Evolutionary conservation across 345 rosid genomes (phyloP).

Genomic region (Pugionium cornutum): DNA sequence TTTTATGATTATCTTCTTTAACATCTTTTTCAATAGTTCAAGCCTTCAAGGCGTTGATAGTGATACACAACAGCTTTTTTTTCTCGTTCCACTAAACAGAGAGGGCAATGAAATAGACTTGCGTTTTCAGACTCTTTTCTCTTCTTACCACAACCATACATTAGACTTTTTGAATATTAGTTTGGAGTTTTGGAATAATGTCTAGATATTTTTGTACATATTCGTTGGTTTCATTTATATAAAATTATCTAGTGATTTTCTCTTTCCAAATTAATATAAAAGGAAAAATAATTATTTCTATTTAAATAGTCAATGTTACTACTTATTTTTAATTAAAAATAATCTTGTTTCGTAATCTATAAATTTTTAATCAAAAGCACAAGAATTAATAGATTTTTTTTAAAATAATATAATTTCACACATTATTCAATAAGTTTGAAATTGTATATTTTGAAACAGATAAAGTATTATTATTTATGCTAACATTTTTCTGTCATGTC

Average conservation of each 20-base stretch:
- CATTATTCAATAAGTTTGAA: no score
- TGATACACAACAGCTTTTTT: conserved; percentile 48
- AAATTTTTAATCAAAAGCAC: no score
- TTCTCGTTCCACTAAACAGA: conserved; percentile 44
- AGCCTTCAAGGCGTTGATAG: conserved; percentile 48
- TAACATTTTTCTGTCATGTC: no score
- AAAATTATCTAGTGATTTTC: background rate
- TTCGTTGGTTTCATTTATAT: conserved; percentile 5
- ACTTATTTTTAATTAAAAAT: background rate
- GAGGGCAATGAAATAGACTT: conserved; percentile 33
- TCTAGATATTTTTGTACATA: conserved; percentile 30
- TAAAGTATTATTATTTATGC: no score
- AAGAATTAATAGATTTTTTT: no score
- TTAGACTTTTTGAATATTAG: conserved; percentile 29
- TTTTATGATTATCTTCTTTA: conserved; percentile 1
- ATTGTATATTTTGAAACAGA: no score
- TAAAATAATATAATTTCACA: no score
- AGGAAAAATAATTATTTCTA: no score
- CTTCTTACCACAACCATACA: conserved; percentile 40
- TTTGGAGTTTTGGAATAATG: conserved; percentile 25
- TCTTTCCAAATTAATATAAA: background rate
- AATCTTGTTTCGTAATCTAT: no score
- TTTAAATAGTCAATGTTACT: background rate
- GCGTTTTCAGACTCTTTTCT: conserved; percentile 28
- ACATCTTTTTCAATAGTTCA: conserved; percentile 15